Base-by-base conservation (phyloP, 345 rosid genomes). In the Jatropha curcas region DNA sequence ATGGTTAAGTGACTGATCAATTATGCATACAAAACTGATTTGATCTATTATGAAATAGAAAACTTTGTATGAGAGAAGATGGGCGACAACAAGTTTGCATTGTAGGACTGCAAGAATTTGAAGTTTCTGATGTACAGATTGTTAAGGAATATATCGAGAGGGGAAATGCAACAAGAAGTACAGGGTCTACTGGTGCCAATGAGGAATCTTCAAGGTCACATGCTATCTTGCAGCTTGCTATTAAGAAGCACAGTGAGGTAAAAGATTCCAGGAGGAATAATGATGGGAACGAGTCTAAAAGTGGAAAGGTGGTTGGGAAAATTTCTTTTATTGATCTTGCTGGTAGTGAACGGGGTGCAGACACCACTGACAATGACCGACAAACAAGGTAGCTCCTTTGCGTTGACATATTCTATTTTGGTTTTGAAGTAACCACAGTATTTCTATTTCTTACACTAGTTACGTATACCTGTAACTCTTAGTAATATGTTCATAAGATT, bases 141-240 rank as follows among this genome's bases (percentile, higher is more conserved):
- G 98, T 95, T 28, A 95, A 90, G 86, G 99, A 92, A 76, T 92
- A 75, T 81, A 92, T 92, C 72, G 99, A 95, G 75, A 91, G 76
- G 81, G 99, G 99, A 60, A 95, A 86, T 88, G 87, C 93, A 73
- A 83, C 96, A 74, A 91, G 99, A 80, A 95, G 98, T 77, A 95
- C 96, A 0, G 97, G 99, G 76, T 92, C 99, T 61, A 95, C 97
- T 35, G 97, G 98, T 76, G 99, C 98, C 64, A 95, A 95, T 77
- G 99, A 95, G 83, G 98, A 95, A 84, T 95, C 99, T 74, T 95
- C 98, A 45, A 86, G 99, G 83, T 95, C 99, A 55, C 99, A 95
- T 87, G 99, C 99, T 76, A 92, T 95, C 82, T 82, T 95, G 74
- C 99, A 95, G 79, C 97, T 95, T 83, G 92, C 74, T 72, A 79